Evolutionary conservation across 2,329 filamentous ascomycete species (phyloP).

Genomic region (Fusarium compactum): DNA sequence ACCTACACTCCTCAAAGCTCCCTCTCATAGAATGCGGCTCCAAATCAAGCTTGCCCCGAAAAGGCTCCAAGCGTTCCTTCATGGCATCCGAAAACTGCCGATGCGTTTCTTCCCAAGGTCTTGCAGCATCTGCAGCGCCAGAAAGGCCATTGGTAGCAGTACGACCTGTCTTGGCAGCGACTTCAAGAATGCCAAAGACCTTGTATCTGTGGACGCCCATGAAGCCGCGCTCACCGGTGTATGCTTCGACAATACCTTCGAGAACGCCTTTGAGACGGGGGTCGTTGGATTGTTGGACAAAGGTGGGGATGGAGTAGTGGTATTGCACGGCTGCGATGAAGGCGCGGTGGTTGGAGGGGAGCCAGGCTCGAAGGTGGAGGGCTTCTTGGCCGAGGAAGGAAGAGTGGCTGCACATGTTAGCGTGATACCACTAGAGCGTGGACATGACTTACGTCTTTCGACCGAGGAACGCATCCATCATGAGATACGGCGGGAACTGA

Average conservation of each 20-base stretch:
- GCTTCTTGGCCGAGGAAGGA: constrained; percentile 66
- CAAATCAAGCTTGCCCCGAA: constrained; percentile 58
- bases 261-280: constrained; percentile 64
- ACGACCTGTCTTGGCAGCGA: constrained; percentile 65
- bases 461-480: constrained; percentile 68
- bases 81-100: constrained; percentile 38
- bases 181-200: constrained; percentile 67
- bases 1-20: constrained; percentile 66
- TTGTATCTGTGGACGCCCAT: constrained; percentile 70
- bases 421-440: too few relatives aligned
- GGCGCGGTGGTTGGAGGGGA: constrained; percentile 65
- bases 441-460: constrained; percentile 57
- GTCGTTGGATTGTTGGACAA: constrained; percentile 63
- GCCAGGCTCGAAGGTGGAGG: constrained; percentile 65
- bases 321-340: constrained; percentile 68
- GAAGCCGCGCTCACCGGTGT: constrained; percentile 66
- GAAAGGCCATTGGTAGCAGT: constrained; percentile 66
- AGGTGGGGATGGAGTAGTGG: constrained; percentile 66
- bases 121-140: constrained; percentile 54
- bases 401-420: constrained; percentile 21
- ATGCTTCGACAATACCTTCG: constrained; percentile 67
- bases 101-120: constrained; percentile 42
- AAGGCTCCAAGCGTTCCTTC: constrained; percentile 47
- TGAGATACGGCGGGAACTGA: constrained; percentile 64
- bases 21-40: constrained; percentile 67